Conservation (phyloP, 441 rosid species). For the Euphorbia schlechtendalii region DNA sequence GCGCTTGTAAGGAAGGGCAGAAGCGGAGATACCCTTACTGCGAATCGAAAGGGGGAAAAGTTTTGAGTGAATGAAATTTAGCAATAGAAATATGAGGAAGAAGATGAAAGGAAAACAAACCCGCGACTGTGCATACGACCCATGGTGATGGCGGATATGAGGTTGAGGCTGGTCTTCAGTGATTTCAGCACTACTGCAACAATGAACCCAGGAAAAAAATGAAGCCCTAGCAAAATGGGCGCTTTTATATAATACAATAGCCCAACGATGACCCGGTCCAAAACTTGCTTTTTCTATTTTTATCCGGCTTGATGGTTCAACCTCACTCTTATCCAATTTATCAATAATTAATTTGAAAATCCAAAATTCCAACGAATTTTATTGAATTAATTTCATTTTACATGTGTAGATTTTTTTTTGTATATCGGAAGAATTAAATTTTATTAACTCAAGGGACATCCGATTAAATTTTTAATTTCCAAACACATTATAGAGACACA, state of each 20-base stretch:
- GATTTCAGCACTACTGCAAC: no score
- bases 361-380: no score
- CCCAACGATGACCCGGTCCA: neutral
- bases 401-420: no score
- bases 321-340: no score
- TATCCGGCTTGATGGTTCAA: no score
- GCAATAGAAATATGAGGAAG: neutral
- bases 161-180: neutral
- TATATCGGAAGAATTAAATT: no score
- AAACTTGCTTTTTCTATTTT: neutral
- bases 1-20: constrained; percentile 76
- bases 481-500: no score
- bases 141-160: constrained; percentile 27
- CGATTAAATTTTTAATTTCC: no score
- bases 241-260: neutral
- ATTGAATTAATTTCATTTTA: no score
- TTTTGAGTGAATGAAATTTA: neutral
- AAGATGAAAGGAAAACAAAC: constrained; percentile 23
- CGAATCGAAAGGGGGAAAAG: neutral
- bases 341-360: no score
- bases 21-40: constrained; percentile 87
- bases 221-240: neutral
- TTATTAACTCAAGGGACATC: no score
- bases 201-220: neutral
- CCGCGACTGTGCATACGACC: constrained; percentile 86